Conservation (phyloP, 169 alveolate genomes). For the Fabrea salina region DNA sequence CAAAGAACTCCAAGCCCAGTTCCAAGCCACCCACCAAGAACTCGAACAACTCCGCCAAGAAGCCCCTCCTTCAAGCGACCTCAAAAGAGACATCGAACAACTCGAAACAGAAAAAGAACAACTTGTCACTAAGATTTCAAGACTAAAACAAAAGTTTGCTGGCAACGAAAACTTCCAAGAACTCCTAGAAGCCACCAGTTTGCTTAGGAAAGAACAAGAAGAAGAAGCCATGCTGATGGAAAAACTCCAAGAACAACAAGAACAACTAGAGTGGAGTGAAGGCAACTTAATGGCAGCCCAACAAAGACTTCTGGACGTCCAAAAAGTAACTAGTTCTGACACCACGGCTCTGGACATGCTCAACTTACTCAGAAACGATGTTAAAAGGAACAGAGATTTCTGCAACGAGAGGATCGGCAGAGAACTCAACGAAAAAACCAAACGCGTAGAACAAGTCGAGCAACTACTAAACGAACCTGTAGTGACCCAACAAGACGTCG, state of each 20-base stretch:
- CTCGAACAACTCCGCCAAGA: constrained; percentile 49
- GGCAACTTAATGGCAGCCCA: constrained; percentile 40
- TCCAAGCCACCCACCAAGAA: constrained; percentile 62
- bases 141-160: constrained; percentile 45
- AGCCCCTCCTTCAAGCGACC: constrained; percentile 55
- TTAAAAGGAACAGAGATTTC: constrained; percentile 57
- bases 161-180: constrained; percentile 61
- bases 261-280: constrained; percentile 58
- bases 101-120: constrained; percentile 69
- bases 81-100: constrained; percentile 59
- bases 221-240: constrained; percentile 61
- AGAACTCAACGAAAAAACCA: constrained; percentile 56
- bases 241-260: constrained; percentile 53
- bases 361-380: constrained; percentile 46
- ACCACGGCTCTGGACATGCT: constrained; percentile 58
- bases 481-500: constrained; percentile 60
- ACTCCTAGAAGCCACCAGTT: constrained; percentile 59
- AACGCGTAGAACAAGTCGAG: constrained; percentile 51
- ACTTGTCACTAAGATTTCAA: constrained; percentile 53
- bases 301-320: constrained; percentile 52
- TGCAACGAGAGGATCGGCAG: constrained; percentile 63
- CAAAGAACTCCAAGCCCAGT: constrained; percentile 59
- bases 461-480: constrained; percentile 56
- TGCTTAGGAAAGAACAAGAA: constrained; percentile 68
- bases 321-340: constrained; percentile 37